Conservation (phyloP, 345 rosid genomes). For the Clausena lansium region DNA sequence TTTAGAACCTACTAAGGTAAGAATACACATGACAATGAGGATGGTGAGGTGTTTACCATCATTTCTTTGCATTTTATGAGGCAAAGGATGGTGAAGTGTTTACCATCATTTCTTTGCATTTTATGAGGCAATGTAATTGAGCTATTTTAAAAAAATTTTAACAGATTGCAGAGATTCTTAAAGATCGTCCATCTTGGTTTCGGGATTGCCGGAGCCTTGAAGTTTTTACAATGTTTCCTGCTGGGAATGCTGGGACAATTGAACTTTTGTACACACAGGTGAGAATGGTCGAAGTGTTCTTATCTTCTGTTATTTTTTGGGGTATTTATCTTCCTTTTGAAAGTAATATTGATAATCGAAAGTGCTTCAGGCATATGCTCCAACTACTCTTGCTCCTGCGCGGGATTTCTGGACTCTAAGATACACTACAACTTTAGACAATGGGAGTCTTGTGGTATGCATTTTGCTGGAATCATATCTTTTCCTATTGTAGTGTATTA, state of each 20-base stretch:
- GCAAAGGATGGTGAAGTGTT: not conserved
- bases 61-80: not conserved
- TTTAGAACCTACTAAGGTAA: conserved; percentile 92
- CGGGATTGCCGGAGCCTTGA: conserved; percentile 99
- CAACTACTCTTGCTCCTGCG: conserved; percentile 97
- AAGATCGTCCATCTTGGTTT: conserved; percentile 97
- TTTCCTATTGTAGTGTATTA: not conserved
- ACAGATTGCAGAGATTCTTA: conserved; percentile 98
- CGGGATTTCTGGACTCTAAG: conserved; percentile 99
- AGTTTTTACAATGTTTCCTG: conserved; percentile 92
- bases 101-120: not conserved
- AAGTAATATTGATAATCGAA: not conserved
- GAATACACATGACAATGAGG: not conserved
- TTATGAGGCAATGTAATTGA: not conserved
- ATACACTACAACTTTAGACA: conserved; percentile 87
- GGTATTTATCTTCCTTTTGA: not conserved
- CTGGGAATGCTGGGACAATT: conserved; percentile 92
- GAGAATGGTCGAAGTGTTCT: not conserved
- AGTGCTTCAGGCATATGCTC: conserved; percentile 76
- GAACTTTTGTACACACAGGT: conserved; percentile 97
- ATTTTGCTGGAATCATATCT: not conserved
- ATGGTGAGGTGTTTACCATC: not conserved
- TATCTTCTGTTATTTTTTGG: conserved; percentile 2
- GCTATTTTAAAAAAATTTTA: not conserved
- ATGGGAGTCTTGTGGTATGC: conserved; percentile 98